phyloP scores from a whole-genome alignment of 192 early-diverging fungal genomes.

The Coemansia sp. region DNA sequence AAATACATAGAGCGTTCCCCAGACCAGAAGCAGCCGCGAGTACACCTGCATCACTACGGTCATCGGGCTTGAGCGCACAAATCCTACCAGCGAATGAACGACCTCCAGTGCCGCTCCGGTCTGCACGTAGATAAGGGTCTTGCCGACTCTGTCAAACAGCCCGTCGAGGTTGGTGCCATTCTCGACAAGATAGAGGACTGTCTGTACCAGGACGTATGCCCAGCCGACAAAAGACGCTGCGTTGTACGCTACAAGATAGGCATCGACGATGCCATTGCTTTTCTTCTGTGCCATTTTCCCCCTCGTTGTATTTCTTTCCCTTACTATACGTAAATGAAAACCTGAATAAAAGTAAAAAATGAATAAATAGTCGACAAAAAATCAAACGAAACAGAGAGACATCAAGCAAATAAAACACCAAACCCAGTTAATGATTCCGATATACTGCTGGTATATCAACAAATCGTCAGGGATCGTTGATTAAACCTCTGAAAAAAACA shows the following conservation, averaged over 20 bases:
- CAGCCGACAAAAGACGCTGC: constrained; percentile 78
- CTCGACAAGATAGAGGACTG: constrained; percentile 55
- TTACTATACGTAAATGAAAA: no score
- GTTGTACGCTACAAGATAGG: constrained; percentile 88
- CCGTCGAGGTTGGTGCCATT: constrained; percentile 59
- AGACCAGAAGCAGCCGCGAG: constrained; percentile 83
- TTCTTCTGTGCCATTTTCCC: constrained; percentile 34
- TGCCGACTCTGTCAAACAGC: constrained; percentile 66
- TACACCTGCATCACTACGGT: constrained; percentile 87
- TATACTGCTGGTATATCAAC: no score
- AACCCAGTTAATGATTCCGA: no score
- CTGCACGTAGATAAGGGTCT: constrained; percentile 71
- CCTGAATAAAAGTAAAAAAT: not conserved
- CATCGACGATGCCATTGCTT: constrained; percentile 26
- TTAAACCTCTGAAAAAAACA: no score
- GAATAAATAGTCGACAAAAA: not conserved
- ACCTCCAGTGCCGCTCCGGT: constrained; percentile 84
- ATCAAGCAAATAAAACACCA: no score
- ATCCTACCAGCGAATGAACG: constrained; percentile 56
- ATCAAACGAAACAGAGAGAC: not conserved
- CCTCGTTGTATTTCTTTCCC: no score
- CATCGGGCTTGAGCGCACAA: constrained; percentile 77
- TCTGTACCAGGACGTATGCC: constrained; percentile 67
- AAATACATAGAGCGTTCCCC: constrained; percentile 73
- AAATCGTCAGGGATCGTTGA: no score